phyloP scores from a whole-genome alignment of 2,329 filamentous ascomycete genomes.

The Arthrobotrys iridis region DNA sequence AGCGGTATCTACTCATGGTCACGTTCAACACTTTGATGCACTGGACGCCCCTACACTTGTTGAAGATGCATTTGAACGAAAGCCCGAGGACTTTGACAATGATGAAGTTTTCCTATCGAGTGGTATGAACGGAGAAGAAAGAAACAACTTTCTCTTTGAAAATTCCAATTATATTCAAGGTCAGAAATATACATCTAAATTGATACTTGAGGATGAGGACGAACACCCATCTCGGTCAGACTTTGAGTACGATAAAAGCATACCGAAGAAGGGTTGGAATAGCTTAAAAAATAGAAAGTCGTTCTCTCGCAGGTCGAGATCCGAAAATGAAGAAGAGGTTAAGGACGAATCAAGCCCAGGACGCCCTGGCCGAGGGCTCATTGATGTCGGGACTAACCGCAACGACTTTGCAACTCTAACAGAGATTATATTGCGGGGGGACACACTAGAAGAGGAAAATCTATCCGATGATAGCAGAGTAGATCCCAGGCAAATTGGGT shows the following conservation, averaged over 20 bases:
- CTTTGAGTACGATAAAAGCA: neutral
- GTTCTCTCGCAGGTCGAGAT: neutral
- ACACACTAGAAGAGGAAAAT: neutral
- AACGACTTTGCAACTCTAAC: neutral
- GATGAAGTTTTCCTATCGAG: neutral
- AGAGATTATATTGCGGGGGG: neutral
- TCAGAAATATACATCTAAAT: too few species aligned
- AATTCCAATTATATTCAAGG: too few species aligned
- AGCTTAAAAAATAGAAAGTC: slow-evolving; percentile 17
- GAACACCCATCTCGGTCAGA: neutral
- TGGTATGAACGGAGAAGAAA: neutral
- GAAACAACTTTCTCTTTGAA: too few species aligned
- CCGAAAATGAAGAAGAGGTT: neutral
- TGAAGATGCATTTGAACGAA: neutral
- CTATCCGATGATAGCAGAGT: neutral
- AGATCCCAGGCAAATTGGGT: neutral
- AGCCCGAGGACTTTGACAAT: neutral
- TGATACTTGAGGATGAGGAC: neutral
- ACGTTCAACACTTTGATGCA: neutral
- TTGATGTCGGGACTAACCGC: neutral
- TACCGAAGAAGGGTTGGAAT: neutral
- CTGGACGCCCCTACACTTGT: slow-evolving; percentile 21
- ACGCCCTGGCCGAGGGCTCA: neutral
- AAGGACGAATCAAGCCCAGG: neutral
- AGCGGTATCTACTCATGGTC: neutral